Percentiles rank a stretch among this genome's conserved stretches.
Conservation (phyloP, 495 filamentous ascomycete genomes). For the Cryomyces antarcticus region DNA sequence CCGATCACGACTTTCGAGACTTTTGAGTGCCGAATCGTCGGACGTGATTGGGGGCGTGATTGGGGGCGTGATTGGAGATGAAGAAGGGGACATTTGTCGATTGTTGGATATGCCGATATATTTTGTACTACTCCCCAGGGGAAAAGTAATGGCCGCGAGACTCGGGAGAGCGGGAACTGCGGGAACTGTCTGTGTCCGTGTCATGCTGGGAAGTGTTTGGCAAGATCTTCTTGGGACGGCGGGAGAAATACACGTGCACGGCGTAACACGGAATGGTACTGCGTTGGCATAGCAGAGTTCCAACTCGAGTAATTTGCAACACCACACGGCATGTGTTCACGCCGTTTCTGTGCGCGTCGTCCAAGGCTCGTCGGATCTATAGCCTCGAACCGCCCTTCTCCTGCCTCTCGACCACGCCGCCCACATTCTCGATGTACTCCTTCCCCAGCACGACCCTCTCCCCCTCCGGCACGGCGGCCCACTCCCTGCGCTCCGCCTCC, state of each 20-base stretch:
- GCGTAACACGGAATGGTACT: no score
- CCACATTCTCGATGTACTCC: neutral
- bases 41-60: neutral
- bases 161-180: no score
- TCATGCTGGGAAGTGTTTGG: no score
- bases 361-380: neutral
- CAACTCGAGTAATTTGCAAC: no score
- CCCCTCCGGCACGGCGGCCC: conserved; percentile 5
- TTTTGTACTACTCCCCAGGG: no score
- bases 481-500: conserved; percentile 5
- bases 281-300: no score
- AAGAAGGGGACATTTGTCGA: neutral
- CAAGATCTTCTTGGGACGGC: no score
- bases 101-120: neutral
- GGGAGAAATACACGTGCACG: no score
- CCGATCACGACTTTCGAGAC: neutral
- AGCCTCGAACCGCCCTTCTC: neutral
- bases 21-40: neutral
- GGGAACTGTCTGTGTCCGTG: no score
- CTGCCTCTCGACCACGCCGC: neutral
- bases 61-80: neutral
- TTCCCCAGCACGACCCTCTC: conserved; percentile 2
- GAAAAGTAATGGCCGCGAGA: no score
- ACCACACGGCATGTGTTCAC: no score
- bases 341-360: no score